Percentiles rank a stretch among this genome's conserved stretches.
These are phyloP conservation scores for Rhizoctonia solani DNA, from an alignment of 1,284 basidiomycete genomes.

Conservation along the genomic window DNA sequence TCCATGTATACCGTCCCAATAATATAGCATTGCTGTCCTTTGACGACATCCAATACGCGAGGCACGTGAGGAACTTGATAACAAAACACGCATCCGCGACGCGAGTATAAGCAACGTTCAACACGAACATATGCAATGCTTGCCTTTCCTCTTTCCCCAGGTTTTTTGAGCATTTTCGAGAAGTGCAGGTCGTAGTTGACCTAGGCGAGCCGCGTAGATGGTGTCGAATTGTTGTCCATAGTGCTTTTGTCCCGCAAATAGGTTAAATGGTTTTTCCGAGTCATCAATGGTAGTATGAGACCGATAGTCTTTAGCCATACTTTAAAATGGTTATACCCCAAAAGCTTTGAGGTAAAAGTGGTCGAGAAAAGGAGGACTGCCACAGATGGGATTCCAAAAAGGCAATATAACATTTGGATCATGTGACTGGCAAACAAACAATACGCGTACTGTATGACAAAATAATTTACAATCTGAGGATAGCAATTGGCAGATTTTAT, in stretches of 20 bases:
- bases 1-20: constrained; percentile 96
- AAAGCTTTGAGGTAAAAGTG: too few relatives aligned
- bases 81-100: constrained; percentile 2
- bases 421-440: background rate
- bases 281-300: constrained; percentile 14
- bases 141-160: constrained; percentile 28
- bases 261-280: constrained; percentile 6
- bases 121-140: background rate
- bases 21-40: constrained; percentile 85
- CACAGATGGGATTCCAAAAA: background rate
- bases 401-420: background rate
- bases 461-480: background rate
- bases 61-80: constrained; percentile 57
- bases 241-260: background rate
- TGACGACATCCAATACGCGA: constrained; percentile 86
- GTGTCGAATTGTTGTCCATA: constrained; percentile 30
- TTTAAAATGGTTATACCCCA: background rate
- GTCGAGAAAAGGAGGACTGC: too few relatives aligned
- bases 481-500: background rate
- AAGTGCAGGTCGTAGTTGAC: constrained; percentile 7
- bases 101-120: background rate
- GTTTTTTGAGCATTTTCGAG: constrained; percentile 1
- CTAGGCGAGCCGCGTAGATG: constrained; percentile 20
- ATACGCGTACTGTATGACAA: background rate
- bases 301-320: background rate